Evolutionary conservation across 73 alveolate genomes (phyloP), one percentile per base, ranked within the genome.

Genomic region (Blepharisma stoltei): DNA sequence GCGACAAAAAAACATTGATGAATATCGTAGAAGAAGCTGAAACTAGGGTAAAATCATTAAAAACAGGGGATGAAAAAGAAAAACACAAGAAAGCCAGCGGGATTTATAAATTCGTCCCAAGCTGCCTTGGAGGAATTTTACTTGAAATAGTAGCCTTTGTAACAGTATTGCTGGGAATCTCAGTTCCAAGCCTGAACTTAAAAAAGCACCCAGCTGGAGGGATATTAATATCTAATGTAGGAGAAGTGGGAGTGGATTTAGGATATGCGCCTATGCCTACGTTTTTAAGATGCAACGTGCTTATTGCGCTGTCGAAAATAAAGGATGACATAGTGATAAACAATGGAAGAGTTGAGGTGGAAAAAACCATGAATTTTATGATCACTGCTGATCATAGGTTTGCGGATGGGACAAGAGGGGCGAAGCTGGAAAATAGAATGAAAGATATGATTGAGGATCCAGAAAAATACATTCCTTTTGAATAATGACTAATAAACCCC

Each of bases 221-320:
- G 37, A 38, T 38, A 1, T 8, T 25, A 3, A 60, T 60, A 8
- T 14, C 73, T 8, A 60, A 60, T 60, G 23, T 60, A 14, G 73
- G 73, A 60, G 23, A 8, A 38, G 18, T 60, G 3, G 73, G 73
- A 8, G 37, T 14, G 2, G 73, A 60, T 8, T 38, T 60, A 14
- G 23, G 14, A 20, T 60, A 60, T 60, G 73, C 73, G 23, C 73
- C 73, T 20, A 18, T 60, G 37, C 73, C 73, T 20, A 60, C 73
- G 14, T 8, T 60, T 60, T 38, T 60, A 2, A 60, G 45, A 25
- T 14, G 14, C 14, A 8, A n/a, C 2, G 4, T 60, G 0, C 14
- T 60, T 5, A 8, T 60, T 60, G 73, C 23, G 18, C 14, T 60
- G 73, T 9, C 14, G 18, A 8, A n/a, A 20, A 60, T 60, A 14